Percentiles rank a stretch among this genome's conserved stretches.
Conservation (phyloP, 2,329 filamentous ascomycete species). For the Fusarium burgessii region DNA sequence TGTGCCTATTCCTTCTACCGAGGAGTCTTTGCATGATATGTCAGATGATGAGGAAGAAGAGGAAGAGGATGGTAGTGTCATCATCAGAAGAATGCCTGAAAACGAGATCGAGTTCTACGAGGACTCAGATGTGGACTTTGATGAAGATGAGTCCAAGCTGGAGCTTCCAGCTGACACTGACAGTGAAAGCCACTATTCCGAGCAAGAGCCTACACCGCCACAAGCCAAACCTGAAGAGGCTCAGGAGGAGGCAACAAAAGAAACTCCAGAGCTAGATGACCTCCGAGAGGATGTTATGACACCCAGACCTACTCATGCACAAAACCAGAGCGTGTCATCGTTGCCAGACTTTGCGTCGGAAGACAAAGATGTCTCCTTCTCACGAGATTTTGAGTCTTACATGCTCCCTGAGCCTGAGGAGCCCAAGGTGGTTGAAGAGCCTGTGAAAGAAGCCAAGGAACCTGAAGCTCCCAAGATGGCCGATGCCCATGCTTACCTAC, state of each 20-base stretch:
- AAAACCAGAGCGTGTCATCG: constrained; percentile 39
- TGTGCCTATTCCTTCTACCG: constrained; percentile 87
- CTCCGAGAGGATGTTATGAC: constrained; percentile 62
- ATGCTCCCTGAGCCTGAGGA: constrained; percentile 58
- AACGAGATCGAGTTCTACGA: constrained; percentile 73
- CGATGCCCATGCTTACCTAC: constrained; percentile 52
- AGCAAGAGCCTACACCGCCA: constrained; percentile 41
- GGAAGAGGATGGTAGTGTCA: constrained; percentile 64
- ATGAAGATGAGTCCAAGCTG: constrained; percentile 72
- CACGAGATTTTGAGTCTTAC: constrained; percentile 59
- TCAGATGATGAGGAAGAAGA: constrained; percentile 65
- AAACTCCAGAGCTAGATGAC: constrained; percentile 28
- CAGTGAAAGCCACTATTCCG: constrained; percentile 54
- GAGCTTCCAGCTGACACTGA: constrained; percentile 60
- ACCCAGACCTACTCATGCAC: constrained; percentile 57
- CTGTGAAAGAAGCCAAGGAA: constrained; percentile 39
- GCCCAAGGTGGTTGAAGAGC: constrained; percentile 50
- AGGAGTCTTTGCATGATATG: constrained; percentile 69
- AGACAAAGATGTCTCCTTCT: constrained; percentile 55
- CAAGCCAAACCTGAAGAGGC: constrained; percentile 33
- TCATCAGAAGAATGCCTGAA: constrained; percentile 75
- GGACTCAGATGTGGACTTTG: constrained; percentile 54
- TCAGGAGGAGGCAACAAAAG: constrained; percentile 55
- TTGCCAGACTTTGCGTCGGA: constrained; percentile 55
- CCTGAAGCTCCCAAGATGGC: constrained; percentile 50